A percentile compares a stretch with the other conserved stretches of the same genome.
phyloP scores from a whole-genome alignment of 2,329 filamentous ascomycete species.

The Piedraia hortae region DNA sequence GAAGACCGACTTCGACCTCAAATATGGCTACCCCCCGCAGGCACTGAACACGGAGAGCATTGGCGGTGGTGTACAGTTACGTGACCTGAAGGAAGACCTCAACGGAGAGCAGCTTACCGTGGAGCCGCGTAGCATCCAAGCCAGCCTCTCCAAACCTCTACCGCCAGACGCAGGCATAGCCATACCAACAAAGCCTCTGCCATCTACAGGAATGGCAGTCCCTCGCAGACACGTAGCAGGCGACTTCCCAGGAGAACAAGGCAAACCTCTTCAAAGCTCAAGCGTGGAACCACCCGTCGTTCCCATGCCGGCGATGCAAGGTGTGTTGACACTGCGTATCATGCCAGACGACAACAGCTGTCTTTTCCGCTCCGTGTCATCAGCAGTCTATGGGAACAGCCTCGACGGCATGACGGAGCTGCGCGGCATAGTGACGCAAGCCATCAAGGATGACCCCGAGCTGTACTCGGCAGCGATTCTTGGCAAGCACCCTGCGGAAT shows the following conservation, averaged over 20 bases:
- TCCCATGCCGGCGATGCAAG: constrained; percentile 26
- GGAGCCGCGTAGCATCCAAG: constrained; percentile 18
- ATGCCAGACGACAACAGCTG: constrained; percentile 96
- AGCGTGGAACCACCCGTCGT: constrained; percentile 39
- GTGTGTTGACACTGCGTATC: constrained; percentile 46
- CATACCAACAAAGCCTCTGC: constrained; percentile 6
- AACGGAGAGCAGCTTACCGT: constrained; percentile 45
- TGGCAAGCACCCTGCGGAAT: constrained; percentile 39
- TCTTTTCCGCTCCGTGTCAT: constrained; percentile 71
- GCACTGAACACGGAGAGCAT: constrained; percentile 32
- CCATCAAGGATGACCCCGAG: constrained; percentile 45
- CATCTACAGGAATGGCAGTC: too few relatives aligned
- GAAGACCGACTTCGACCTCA: constrained; percentile 41
- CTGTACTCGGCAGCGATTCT: constrained; percentile 53
- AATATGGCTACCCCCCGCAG: constrained; percentile 61
- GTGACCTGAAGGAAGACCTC: constrained; percentile 30
- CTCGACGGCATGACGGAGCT: constrained; percentile 44
- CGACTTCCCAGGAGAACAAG: constrained; percentile 8
- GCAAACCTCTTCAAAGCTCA: too few relatives aligned
- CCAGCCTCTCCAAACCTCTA: constrained; percentile 11
- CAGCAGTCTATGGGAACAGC: constrained; percentile 37
- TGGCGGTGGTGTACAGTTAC: constrained; percentile 22
- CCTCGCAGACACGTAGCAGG: constrained; percentile 7
- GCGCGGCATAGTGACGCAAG: constrained; percentile 48
- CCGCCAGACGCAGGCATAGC: constrained; percentile 5